These are phyloP conservation scores for Secale cereale DNA, from an alignment of 176 grass and related monocot species.

Conservation along the genomic window DNA sequence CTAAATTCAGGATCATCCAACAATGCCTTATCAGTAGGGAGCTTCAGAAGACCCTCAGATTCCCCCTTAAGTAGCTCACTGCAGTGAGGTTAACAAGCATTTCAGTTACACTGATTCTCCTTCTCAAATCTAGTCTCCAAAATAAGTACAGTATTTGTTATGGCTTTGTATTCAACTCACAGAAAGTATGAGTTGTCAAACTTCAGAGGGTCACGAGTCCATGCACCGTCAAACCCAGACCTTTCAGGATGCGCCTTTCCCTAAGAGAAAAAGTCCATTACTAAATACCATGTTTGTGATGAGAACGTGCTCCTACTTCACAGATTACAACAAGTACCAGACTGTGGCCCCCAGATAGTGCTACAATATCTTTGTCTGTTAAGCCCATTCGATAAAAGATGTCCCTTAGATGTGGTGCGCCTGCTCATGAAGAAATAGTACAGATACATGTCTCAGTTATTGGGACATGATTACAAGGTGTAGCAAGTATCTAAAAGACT, in stretches of 20 bases:
- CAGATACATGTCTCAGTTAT: neutral
- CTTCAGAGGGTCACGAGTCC: slow-evolving; percentile 90
- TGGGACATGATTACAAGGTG: neutral
- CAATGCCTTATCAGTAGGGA: slow-evolving; percentile 79
- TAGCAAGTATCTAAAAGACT: neutral
- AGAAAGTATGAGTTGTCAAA: slow-evolving; percentile 92
- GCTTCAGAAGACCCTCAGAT: slow-evolving; percentile 80
- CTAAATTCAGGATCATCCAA: slow-evolving; percentile 83
- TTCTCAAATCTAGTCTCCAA: neutral
- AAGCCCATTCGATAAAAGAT: slow-evolving; percentile 94
- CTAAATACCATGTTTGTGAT: neutral
- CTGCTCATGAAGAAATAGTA: slow-evolving; percentile 32
- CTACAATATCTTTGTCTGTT: slow-evolving; percentile 93
- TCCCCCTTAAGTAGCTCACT: slow-evolving; percentile 74
- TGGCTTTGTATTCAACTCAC: slow-evolving; percentile 51
- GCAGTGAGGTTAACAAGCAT: slow-evolving; percentile 6
- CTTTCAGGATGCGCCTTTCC: slow-evolving; percentile 87
- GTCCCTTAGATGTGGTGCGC: slow-evolving; percentile 71
- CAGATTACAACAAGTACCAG: slow-evolving; percentile 46
- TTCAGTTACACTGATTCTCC: neutral
- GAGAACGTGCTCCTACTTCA: neutral
- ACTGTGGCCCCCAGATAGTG: slow-evolving; percentile 80
- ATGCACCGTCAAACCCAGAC: slow-evolving; percentile 82
- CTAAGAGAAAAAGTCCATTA: slow-evolving; percentile 37
- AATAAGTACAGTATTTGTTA: neutral